These are phyloP conservation scores for Aspergillus carbonarius DNA, from an alignment of 2,329 filamentous ascomycete species.

Conservation along the genomic window DNA sequence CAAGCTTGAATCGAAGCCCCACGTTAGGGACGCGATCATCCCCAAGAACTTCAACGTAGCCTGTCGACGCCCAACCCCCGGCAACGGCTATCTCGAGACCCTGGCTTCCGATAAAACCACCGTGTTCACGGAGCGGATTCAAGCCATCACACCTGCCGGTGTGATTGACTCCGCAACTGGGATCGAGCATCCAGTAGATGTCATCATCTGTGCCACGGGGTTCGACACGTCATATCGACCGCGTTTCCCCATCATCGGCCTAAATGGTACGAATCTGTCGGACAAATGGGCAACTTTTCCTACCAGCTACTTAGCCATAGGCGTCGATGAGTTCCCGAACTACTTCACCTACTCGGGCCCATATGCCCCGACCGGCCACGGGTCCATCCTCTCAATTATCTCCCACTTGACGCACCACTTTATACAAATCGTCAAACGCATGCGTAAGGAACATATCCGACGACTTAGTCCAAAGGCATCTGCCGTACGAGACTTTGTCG, in stretches of 20 bases:
- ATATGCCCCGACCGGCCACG: constrained; percentile 10
- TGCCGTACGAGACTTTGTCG: constrained; percentile 12
- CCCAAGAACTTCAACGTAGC: constrained; percentile 40
- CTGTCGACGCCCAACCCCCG: constrained; percentile 47
- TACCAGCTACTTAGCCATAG: constrained; percentile 35
- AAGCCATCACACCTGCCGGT: constrained; percentile 30
- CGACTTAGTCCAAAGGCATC: constrained; percentile 8
- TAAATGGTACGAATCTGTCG: constrained; percentile 21
- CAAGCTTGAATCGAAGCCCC: constrained; percentile 26
- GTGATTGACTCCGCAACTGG: constrained; percentile 34
- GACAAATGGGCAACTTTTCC: constrained; percentile 29
- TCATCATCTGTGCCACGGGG: constrained; percentile 38
- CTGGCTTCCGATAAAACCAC: constrained; percentile 60
- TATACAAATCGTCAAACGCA: constrained; percentile 10
- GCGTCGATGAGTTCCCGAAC: constrained; percentile 33
- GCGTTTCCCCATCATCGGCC: constrained; percentile 33
- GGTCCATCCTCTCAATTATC: constrained; percentile 11
- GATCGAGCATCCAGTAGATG: constrained; percentile 30
- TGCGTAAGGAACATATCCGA: constrained; percentile 14
- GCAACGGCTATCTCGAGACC: constrained; percentile 57
- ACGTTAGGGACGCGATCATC: constrained; percentile 35
- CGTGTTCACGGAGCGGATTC: constrained; percentile 57
- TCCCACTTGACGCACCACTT: constrained; percentile 4
- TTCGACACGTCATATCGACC: constrained; percentile 37
- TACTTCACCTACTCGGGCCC: constrained; percentile 26